Percentiles rank a stretch among this genome's conserved stretches.
phyloP scores from a whole-genome alignment of 2,329 filamentous ascomycete genomes.

The Colletotrichum chrysophilum region DNA sequence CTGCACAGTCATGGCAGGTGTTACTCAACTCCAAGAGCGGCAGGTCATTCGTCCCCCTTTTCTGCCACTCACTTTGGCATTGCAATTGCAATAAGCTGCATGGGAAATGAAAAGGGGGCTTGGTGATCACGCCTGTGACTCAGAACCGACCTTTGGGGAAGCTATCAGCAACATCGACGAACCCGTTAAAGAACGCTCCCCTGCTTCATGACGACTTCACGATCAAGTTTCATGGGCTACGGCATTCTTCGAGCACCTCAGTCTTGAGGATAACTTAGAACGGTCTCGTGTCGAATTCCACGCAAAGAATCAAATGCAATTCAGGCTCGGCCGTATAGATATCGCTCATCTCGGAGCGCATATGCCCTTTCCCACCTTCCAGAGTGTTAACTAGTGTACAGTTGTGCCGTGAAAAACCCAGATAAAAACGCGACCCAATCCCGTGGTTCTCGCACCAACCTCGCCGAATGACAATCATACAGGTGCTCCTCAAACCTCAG shows the following conservation, averaged over 20 bases:
- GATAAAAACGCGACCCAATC: background rate
- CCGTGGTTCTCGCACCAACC: background rate
- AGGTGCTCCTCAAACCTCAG: conserved; percentile 18
- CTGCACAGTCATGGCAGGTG: background rate
- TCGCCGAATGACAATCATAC: background rate
- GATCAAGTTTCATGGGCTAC: background rate
- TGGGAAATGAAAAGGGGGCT: background rate
- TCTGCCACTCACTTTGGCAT: background rate
- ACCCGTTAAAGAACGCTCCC: background rate
- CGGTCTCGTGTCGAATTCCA: background rate
- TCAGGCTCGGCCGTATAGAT: background rate
- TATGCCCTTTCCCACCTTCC: background rate
- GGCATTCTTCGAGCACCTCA: background rate
- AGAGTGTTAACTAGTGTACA: conserved; percentile 9
- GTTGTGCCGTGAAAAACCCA: conserved; percentile 2
- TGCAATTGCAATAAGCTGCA: background rate
- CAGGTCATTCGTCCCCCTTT: background rate
- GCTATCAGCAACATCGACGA: background rate
- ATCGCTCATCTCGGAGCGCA: background rate
- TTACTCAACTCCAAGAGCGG: background rate
- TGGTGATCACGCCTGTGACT: background rate
- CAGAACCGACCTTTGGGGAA: background rate
- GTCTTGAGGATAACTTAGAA: background rate
- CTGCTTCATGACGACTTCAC: background rate
- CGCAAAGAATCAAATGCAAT: background rate